Base-by-base conservation (phyloP, 2,329 filamentous ascomycete species). In the Beauveria caledonica region DNA sequence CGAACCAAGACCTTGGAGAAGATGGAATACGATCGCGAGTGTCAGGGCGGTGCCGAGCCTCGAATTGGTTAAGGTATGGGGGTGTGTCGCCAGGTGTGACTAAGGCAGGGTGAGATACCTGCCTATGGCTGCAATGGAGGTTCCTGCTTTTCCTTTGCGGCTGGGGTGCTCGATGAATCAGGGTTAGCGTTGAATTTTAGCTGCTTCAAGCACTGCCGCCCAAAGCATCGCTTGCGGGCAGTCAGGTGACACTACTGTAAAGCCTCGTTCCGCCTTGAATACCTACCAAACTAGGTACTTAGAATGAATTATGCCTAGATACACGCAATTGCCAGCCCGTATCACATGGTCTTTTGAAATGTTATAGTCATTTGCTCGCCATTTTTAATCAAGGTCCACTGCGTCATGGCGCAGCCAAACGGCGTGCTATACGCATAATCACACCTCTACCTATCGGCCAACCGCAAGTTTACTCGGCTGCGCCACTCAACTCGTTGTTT, bases 61-160 rank as follows among this genome's bases (percentile, higher is more conserved):
- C 60, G 46, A 57, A 61, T 51, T 61, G 39, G 48, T 45, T 7
- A 2, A 21, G n/a, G 29, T 52, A 51, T 58, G 52, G 60, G 33
- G 60, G 19, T 44, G 21, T 33, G 23, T 49, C 59, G 60, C 60
- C 53, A 57, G 58, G 60, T 61, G 60, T 61, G 60, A 61, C 60
- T 61, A 61, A 61, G 60, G 60, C 53, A 61, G 60, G 39, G 60
- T 61, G 53, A 61, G 60, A 61, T 46, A 52, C 25, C 33, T 36
- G 33, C 33, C 33, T 36, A 36, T 36, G 60, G 40, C 48, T 61
- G 57, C 57, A 45, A 44, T 59, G 46, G 57, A 59, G 49, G 57
- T 59, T 59, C 57, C 57, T 59, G 58, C 58, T 54, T 60, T 60
- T 60, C 48, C 42, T 44, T 36, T 54, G 44, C 50, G 58, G 58